These are phyloP conservation scores for Protostelium mycophagum DNA, from an alignment of 78 protist species.

Conservation along the genomic window DNA sequence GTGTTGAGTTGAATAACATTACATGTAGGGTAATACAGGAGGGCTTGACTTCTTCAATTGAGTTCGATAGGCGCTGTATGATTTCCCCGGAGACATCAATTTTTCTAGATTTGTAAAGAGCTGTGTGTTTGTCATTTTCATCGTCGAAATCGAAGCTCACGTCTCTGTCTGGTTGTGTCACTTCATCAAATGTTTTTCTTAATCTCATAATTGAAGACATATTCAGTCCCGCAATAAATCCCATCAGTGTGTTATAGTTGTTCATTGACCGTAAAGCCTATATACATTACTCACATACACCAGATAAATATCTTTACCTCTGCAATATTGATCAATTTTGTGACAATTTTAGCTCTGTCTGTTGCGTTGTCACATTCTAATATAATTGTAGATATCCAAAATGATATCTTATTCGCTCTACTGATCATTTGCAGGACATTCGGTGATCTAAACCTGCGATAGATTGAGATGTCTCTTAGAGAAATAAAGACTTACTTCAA, in stretches of 20 bases:
- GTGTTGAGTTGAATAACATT: not conserved
- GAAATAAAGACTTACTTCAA: too few relatives aligned
- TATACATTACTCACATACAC: not conserved
- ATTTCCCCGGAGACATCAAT: slow-evolving; percentile 39
- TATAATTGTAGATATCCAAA: slow-evolving; percentile 53
- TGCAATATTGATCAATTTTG: slow-evolving; percentile 44
- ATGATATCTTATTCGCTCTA: slow-evolving; percentile 48
- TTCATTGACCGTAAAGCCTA: slow-evolving; percentile 32
- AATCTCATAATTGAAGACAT: slow-evolving; percentile 33
- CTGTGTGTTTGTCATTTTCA: not conserved
- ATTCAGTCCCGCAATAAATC: slow-evolving; percentile 58
- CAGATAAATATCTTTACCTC: slow-evolving; percentile 10
- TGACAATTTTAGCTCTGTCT: slow-evolving; percentile 30
- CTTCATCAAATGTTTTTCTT: slow-evolving; percentile 42
- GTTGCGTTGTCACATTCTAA: slow-evolving; percentile 39
- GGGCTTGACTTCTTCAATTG: slow-evolving; percentile 6
- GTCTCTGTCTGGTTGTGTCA: slow-evolving; percentile 11
- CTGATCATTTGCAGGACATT: slow-evolving; percentile 45
- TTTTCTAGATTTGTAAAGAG: slow-evolving; percentile 30
- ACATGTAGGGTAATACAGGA: slow-evolving; percentile 36
- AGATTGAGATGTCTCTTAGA: too few relatives aligned
- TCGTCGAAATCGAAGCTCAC: not conserved
- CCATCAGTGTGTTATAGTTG: slow-evolving; percentile 57
- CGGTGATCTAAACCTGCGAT: slow-evolving; percentile 17
- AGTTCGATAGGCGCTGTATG: slow-evolving; percentile 39